Conservation (phyloP, 192 early-diverging fungal species). For the Piromyces finnis region DNA sequence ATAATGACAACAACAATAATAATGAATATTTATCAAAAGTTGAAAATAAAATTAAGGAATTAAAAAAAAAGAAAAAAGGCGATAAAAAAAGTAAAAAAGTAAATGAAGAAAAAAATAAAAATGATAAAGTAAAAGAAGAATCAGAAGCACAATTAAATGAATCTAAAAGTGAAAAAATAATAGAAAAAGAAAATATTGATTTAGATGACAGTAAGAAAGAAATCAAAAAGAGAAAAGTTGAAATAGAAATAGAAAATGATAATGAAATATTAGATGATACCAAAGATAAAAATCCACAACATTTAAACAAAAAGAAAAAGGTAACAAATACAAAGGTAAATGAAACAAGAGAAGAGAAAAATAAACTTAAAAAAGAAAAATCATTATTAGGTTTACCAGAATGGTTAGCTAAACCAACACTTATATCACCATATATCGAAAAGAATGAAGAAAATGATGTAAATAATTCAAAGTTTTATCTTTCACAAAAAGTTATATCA, state of each 20-base stretch:
- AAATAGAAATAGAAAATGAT: too few species aligned
- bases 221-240: neutral
- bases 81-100: neutral
- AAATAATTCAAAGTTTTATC: constrained; percentile 23
- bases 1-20: neutral
- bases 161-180: neutral
- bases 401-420: constrained; percentile 71
- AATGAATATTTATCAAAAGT: neutral
- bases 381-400: constrained; percentile 49
- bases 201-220: neutral
- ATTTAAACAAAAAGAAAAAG: neutral
- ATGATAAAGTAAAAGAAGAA: neutral
- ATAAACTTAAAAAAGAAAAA: neutral
- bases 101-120: neutral
- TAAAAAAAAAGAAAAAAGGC: neutral
- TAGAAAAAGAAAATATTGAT: neutral
- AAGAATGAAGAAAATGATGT: constrained; percentile 14
- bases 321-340: neutral
- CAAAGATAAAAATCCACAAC: neutral
- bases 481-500: constrained; percentile 25
- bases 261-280: too few species aligned
- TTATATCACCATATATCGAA: constrained; percentile 38
- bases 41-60: neutral
- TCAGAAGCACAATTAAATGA: neutral
- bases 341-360: neutral